These are phyloP conservation scores for Alternaria panax DNA, from an alignment of 2,329 filamentous ascomycete genomes.

Conservation along the genomic window DNA sequence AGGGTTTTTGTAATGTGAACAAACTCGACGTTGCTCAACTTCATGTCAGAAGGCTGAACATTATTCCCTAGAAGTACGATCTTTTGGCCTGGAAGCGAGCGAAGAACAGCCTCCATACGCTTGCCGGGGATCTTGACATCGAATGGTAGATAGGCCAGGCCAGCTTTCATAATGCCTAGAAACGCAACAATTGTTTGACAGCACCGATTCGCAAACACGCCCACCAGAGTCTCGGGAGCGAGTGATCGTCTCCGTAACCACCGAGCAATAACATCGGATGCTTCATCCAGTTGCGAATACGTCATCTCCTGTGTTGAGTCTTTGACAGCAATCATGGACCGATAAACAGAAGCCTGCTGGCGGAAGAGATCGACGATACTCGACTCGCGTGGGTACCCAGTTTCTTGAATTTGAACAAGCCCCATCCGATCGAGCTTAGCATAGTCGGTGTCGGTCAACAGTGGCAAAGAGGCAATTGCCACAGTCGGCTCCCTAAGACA, in stretches of 20 bases:
- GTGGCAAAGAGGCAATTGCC: too few species aligned
- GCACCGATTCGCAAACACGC: constrained; percentile 25
- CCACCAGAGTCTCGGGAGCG: constrained; percentile 15
- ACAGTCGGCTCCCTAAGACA: background rate
- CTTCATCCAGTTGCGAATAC: constrained; percentile 14
- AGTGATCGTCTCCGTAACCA: constrained; percentile 2
- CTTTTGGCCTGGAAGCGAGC: too few species aligned
- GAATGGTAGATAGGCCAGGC: constrained; percentile 48
- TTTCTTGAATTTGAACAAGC: too few species aligned
- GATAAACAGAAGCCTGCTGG: background rate
- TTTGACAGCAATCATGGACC: constrained; percentile 12
- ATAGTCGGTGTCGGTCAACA: too few species aligned
- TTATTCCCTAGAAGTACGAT: too few species aligned
- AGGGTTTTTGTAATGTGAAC: too few species aligned
- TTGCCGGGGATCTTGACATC: constrained; percentile 18
- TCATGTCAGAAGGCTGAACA: too few species aligned
- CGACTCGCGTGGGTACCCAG: background rate
- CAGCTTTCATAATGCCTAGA: constrained; percentile 53
- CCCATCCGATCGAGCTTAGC: too few species aligned
- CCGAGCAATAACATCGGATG: constrained; percentile 10
- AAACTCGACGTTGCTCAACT: too few species aligned
- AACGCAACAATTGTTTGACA: constrained; percentile 43
- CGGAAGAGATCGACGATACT: constrained; percentile 13
- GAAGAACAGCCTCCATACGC: too few species aligned
- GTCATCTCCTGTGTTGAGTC: constrained; percentile 13